Evolutionary conservation across 495 filamentous ascomycete species (phyloP).

Genomic region (Trichoderma asperelloides): DNA sequence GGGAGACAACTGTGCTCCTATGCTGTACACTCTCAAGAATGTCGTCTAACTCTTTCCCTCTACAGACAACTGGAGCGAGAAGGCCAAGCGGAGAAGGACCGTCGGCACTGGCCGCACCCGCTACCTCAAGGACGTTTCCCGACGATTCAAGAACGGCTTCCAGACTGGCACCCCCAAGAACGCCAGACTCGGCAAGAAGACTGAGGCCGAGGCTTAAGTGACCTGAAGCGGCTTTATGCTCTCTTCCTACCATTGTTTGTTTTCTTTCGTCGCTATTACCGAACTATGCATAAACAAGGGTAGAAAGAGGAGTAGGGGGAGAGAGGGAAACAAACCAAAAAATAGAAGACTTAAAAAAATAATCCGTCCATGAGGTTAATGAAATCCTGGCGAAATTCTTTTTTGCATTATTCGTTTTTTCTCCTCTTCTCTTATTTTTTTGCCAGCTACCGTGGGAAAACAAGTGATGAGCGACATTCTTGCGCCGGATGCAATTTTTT

Average conservation of each 20-base stretch:
- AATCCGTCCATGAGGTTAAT: background rate
- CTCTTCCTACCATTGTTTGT: background rate
- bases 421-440: background rate
- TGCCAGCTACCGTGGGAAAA: background rate
- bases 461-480: conserved; percentile 4
- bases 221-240: background rate
- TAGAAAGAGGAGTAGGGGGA: background rate
- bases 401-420: background rate
- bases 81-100: conserved; percentile 99
- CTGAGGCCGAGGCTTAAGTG: conserved; percentile 4
- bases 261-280: conserved; percentile 3
- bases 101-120: conserved; percentile 90
- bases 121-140: conserved; percentile 79
- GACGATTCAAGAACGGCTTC: conserved; percentile 95
- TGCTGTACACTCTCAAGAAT: background rate
- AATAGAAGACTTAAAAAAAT: conserved; percentile 6
- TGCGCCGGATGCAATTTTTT: background rate
- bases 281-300: background rate
- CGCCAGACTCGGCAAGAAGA: conserved; percentile 41
- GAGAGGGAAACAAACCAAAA: background rate
- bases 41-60: background rate
- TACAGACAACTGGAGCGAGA: conserved; percentile 97
- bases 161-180: conserved; percentile 82
- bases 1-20: background rate
- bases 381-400: conserved; percentile 1